Evolutionary conservation across 768 basidiomycete genomes (phyloP), one percentile per base, ranked within the genome.

Genomic region (Macrolepiota dolichaula): DNA sequence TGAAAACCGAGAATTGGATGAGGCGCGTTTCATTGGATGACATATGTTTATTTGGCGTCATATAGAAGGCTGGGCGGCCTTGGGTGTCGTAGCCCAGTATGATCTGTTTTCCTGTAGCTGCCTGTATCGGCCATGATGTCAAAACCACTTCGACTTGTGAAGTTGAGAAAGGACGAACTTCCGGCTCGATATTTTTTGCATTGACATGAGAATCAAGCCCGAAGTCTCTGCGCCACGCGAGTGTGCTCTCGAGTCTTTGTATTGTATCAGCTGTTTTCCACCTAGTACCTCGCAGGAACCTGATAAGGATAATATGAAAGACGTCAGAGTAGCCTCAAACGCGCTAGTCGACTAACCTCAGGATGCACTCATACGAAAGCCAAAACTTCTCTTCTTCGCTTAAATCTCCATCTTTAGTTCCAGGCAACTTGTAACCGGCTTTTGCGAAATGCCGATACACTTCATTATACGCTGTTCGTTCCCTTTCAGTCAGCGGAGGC

Each of bases 41-140:
- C 71, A 92, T 95, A 72, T 94, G 93, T 24, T 83, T 85, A 67
- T 78, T 81, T 7, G 81, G 81, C 42, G 82, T 75, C 77, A 93
- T 80, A 71, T 94, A 93, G 44, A 86, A 73, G 0, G 77, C 87
- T 1, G 92, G 91, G 61, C 89, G 78, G 11, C 87, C 80, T 22
- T 72, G 72, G 6, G 73, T 72, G 71, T 94, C 92, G 69, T 84
- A 92, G 5, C 94, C 94, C 64, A 89, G 90, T 15, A 87, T 63
- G 52, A 94, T 76, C 69, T 86, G 80, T 74, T 96, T 95, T 35
- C 94, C 94, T 3, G 92, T 96, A 51, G 88, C 72, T 1, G 85
- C 87, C 89, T 90, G 50, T 19, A 11, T 10, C 12, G 22, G 24
- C 19, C 4, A 24, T 7, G 10, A 49, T 24, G 13, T 13, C 40